Evolutionary conservation across 176 grass and related monocot genomes (phyloP), one percentile per base, ranked within the genome.

Genomic region (Triticum dicoccoides): DNA sequence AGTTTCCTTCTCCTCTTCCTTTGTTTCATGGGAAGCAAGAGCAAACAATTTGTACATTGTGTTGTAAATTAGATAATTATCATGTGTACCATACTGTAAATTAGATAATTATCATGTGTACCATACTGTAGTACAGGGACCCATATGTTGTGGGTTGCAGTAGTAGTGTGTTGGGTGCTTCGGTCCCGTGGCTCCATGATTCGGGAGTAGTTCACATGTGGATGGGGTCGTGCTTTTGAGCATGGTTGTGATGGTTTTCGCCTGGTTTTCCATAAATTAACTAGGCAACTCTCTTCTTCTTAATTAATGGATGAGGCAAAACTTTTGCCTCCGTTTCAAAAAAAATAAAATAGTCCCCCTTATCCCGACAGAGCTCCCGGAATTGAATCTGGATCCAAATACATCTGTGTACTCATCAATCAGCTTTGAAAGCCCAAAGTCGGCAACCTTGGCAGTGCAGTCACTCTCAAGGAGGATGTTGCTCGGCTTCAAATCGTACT

Each of bases 401-500:
- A 29, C 0, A 11, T 74, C 10, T 5, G 23, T 85, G 7, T 32
- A 44, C 17, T 80, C 76, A 56, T 21, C 76, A 42, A 83, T 9
- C 18, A 91, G 45, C 11, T 88, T 85, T 18, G 78, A 21, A 32
- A 92, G 39, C 1, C 90, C 90, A 69, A 86, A 86, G 83, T 89
- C 79, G 0, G 82, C 82, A 29, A 92, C 82, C 79, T 83, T 77
- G 58, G 90, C 90, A 49, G 39, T 66, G 73, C 87, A 85, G 18
- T 88, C 90, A 27, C 49, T 35, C 33, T 10, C 86, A 70, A 86
- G 86, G 73, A 86, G 83, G 61, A 92, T 82, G n/a, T 89, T 92
- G 73, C 7, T 67, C 20, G 86, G 86, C 71, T 92, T 92, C 51
- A 86, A 37, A 83, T 83, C 83, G 66, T 24, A 24, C 24, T 24